A percentile compares a stretch with the other conserved stretches of the same genome.
Conservation (phyloP, 176 grass and related monocot species). For the Aegilops bicornis region DNA sequence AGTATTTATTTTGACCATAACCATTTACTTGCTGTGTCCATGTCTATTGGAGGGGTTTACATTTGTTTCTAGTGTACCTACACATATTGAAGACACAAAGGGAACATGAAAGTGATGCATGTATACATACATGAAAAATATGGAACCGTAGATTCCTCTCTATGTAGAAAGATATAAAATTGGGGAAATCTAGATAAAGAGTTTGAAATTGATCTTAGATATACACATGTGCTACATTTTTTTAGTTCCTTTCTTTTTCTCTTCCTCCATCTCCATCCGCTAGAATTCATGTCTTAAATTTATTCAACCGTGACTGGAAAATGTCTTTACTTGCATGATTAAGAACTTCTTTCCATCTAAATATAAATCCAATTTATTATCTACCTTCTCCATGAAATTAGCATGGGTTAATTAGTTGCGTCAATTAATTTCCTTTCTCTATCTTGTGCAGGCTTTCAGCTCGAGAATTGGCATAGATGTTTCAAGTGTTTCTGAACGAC, state of each 20-base stretch:
- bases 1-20: too few species aligned
- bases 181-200: background rate
- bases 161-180: background rate
- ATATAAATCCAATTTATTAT: background rate
- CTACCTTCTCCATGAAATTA: background rate
- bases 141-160: background rate
- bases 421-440: background rate
- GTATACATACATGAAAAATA: background rate
- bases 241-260: background rate
- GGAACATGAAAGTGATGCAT: background rate
- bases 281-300: too few species aligned
- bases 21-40: background rate
- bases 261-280: background rate
- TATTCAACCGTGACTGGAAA: too few species aligned
- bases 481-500: background rate
- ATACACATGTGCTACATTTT: background rate
- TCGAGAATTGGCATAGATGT: constrained; percentile 9
- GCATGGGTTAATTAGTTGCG: background rate
- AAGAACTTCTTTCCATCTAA: too few species aligned
- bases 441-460: background rate
- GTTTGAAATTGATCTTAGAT: background rate
- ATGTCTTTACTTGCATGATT: too few species aligned
- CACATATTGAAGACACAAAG: background rate
- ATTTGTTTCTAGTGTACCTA: background rate
- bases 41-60: background rate